phyloP scores from a whole-genome alignment of 1,284 basidiomycete genomes.

The Tranzscheliella williamsii region DNA sequence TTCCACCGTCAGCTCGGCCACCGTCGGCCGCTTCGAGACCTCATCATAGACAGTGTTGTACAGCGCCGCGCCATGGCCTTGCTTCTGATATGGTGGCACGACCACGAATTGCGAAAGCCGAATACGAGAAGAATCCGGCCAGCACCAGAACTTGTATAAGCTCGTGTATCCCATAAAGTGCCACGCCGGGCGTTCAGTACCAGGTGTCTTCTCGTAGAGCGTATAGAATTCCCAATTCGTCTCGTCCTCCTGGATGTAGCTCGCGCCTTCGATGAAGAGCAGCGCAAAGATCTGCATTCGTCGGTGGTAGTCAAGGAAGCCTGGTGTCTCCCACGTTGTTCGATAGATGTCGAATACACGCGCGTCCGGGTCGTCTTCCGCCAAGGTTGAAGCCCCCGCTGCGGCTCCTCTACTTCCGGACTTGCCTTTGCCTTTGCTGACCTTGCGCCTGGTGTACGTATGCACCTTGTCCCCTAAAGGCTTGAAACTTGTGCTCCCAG shows the following conservation, averaged over 20 bases:
- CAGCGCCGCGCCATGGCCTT: conserved; percentile 73
- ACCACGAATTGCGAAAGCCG: conserved; percentile 85
- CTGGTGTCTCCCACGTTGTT: conserved; percentile 79
- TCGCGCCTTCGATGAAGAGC: conserved; percentile 83
- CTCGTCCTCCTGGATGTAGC: conserved; percentile 73
- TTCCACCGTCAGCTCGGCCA: conserved; percentile 91
- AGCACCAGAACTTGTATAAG: conserved; percentile 52
- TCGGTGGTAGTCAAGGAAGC: conserved; percentile 89
- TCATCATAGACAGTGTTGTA: conserved; percentile 85
- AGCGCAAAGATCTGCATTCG: conserved; percentile 92
- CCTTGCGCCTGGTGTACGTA: conserved; percentile 69
- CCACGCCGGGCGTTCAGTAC: conserved; percentile 69
- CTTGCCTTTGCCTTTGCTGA: conserved; percentile 62
- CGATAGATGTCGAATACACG: conserved; percentile 50
- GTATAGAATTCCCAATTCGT: conserved; percentile 63
- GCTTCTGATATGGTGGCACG: conserved; percentile 83
- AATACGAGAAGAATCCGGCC: conserved; percentile 30
- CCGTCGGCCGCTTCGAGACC: conserved; percentile 69
- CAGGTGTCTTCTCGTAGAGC: conserved; percentile 40
- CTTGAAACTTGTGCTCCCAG: conserved; percentile 68
- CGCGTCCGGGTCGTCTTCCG: conserved; percentile 51
- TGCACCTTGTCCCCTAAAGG: conserved; percentile 77
- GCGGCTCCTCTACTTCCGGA: conserved; percentile 64
- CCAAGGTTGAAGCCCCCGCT: conserved; percentile 36
- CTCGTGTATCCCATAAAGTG: conserved; percentile 66